Base-by-base conservation (phyloP, 1,284 basidiomycete species). In the Malassezia psittaci region DNA sequence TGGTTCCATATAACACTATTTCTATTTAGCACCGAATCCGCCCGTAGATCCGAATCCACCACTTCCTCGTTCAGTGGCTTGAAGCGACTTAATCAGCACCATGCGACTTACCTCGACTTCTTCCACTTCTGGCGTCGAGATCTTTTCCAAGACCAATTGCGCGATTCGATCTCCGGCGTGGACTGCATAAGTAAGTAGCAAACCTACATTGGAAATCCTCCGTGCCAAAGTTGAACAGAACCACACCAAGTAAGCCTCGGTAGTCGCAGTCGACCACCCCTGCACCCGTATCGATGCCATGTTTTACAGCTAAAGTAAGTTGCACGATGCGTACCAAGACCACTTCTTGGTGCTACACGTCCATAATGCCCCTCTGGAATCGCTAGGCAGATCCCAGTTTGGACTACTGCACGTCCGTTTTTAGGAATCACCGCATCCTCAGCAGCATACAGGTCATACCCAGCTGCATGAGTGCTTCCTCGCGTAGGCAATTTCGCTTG, bases 201-300 rank as follows among this genome's bases (percentile, higher is more conserved):
- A 35, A 16, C 49, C 10, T 15, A 13, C 38, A 77, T 80, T 57
- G 57, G 87, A 96, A 96, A 69, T 94, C 89, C 59, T 82, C 78
- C 66, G 91, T 87, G 9, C 66, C 64, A 56, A 86, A 82, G 75
- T 98, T 98, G 82, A 93, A 96, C 36, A 98, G 80, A 24, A 98
- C 79, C n/a, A 96, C 88, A 73, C 87, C 90, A 52, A 98, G 82
- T 8, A 84, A 79, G 5, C 94, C 93, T 37, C 94, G 82, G 76
- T 98, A 98, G 75, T 98, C 93, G 11, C 88, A 86, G 65, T 98
- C 94, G 55, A 98, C 83, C 16, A 98, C 93, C 35, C 93, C 93
- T 5, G 93, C 94, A 1, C 93, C 93, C 0, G 88, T 91, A 74
- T 94, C 87, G 60, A 98, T 96, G 81, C 90, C 89, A 77, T 89